phyloP scores from a whole-genome alignment of 1,284 basidiomycete genomes.

The Irpex sp. region DNA sequence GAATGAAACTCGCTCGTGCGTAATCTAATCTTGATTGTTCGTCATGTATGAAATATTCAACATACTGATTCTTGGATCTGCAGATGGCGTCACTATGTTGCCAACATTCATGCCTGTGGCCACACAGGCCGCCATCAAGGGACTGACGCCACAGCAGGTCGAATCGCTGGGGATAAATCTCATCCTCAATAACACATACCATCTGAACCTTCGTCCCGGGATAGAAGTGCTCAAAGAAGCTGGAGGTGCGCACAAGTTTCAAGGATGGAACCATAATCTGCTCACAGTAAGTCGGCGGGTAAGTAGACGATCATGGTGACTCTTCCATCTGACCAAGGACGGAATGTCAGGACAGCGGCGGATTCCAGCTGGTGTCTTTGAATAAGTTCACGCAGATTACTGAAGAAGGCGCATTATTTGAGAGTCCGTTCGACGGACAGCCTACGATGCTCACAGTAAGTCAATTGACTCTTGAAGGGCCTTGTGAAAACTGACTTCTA shows the following conservation, averaged over 20 bases:
- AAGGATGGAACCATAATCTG: slow-evolving; percentile 80
- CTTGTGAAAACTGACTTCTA: background rate
- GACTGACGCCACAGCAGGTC: slow-evolving; percentile 79
- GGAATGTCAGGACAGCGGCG: slow-evolving; percentile 63
- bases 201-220: slow-evolving; percentile 78
- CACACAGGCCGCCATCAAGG: slow-evolving; percentile 85
- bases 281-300: slow-evolving; percentile 51
- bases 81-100: slow-evolving; percentile 76
- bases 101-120: slow-evolving; percentile 92
- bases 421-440: slow-evolving; percentile 78
- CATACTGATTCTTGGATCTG: slow-evolving; percentile 9
- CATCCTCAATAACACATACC: slow-evolving; percentile 85
- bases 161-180: slow-evolving; percentile 75
- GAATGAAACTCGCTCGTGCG: slow-evolving; percentile 70
- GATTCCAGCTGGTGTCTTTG: slow-evolving; percentile 83
- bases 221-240: slow-evolving; percentile 64
- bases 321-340: background rate
- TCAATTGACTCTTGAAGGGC: slow-evolving; percentile 1
- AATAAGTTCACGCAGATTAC: slow-evolving; percentile 82
- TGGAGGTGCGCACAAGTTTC: slow-evolving; percentile 81
- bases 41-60: background rate
- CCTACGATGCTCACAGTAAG: slow-evolving; percentile 80
- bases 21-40: slow-evolving; percentile 10
- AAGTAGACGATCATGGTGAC: background rate
- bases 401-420: slow-evolving; percentile 81